These are phyloP conservation scores for Pyrus betulifolia DNA, from an alignment of 306 rosid genomes.

Conservation along the genomic window DNA sequence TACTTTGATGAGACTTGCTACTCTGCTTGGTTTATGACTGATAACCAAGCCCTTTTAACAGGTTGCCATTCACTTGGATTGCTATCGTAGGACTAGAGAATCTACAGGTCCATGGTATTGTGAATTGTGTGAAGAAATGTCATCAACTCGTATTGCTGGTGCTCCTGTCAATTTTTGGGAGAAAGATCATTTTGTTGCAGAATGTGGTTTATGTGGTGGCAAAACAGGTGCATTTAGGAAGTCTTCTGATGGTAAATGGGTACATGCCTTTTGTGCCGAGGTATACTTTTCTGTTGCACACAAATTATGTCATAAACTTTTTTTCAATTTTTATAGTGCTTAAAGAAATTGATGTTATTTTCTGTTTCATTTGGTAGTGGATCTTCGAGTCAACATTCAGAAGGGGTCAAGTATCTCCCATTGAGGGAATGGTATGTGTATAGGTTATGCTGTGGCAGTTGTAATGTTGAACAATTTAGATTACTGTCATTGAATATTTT, in stretches of 20 bases:
- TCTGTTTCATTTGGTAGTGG: constrained; percentile 50
- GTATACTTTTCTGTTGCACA: constrained; percentile 25
- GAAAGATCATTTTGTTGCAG: constrained; percentile 61
- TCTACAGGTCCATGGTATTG: constrained; percentile 93
- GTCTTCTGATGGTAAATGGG: constrained; percentile 88
- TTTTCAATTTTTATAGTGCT: not conserved
- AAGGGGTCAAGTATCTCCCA: constrained; percentile 71
- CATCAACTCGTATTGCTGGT: constrained; percentile 41
- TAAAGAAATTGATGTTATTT: not conserved
- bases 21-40: constrained; percentile 13
- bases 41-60: constrained; percentile 21
- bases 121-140: constrained; percentile 75
- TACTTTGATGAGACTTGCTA: constrained; percentile 1
- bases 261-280: constrained; percentile 98
- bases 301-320: not conserved
- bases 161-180: constrained; percentile 72
- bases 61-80: constrained; percentile 93
- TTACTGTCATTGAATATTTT: not conserved
- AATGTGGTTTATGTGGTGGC: constrained; percentile 92
- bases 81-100: constrained; percentile 76
- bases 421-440: constrained; percentile 84
- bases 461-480: not conserved
- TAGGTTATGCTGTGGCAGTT: not conserved
- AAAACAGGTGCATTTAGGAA: constrained; percentile 91
- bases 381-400: constrained; percentile 73